Conservation (phyloP, 1,284 basidiomycete genomes). For the Trametes versicolor region DNA sequence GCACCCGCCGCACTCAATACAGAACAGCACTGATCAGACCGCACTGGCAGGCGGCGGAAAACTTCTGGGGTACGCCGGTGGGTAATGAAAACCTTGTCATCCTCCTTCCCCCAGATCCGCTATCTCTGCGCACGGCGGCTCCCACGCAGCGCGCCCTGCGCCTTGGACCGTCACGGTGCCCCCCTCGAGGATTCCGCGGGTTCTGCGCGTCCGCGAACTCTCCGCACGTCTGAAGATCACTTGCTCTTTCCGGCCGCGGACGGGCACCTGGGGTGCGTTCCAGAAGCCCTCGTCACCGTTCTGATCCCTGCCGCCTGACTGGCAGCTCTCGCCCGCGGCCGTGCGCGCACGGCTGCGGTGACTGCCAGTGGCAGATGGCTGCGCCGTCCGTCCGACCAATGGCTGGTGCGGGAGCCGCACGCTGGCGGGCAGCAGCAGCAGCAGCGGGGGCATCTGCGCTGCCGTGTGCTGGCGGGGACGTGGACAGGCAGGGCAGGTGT, state of each 20-base stretch:
- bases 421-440: neutral
- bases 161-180: slow-evolving; percentile 3
- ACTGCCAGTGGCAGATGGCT: slow-evolving; percentile 14
- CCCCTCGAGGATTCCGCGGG: slow-evolving; percentile 35
- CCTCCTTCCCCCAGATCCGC: slow-evolving; percentile 21
- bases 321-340: slow-evolving; percentile 3
- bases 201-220: slow-evolving; percentile 32
- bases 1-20: slow-evolving; percentile 28
- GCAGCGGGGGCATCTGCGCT: neutral
- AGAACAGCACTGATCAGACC: slow-evolving; percentile 20
- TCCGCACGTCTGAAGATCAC: slow-evolving; percentile 31
- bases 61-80: slow-evolving; percentile 35
- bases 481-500: neutral
- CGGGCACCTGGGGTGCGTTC: slow-evolving; percentile 21
- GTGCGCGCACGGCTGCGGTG: slow-evolving; percentile 15
- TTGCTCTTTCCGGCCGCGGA: slow-evolving; percentile 26
- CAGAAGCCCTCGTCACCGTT: slow-evolving; percentile 26
- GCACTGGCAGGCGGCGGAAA: slow-evolving; percentile 27
- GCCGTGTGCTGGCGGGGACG: slow-evolving; percentile 1
- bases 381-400: slow-evolving; percentile 14
- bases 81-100: slow-evolving; percentile 37
- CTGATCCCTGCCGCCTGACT: slow-evolving; percentile 20
- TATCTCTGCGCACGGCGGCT: slow-evolving; percentile 17
- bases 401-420: slow-evolving; percentile 7
- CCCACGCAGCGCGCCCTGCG: slow-evolving; percentile 30